These are phyloP conservation scores for Rhizopus delemar DNA, from an alignment of 371 early-diverging fungal genomes.

Conservation along the genomic window DNA sequence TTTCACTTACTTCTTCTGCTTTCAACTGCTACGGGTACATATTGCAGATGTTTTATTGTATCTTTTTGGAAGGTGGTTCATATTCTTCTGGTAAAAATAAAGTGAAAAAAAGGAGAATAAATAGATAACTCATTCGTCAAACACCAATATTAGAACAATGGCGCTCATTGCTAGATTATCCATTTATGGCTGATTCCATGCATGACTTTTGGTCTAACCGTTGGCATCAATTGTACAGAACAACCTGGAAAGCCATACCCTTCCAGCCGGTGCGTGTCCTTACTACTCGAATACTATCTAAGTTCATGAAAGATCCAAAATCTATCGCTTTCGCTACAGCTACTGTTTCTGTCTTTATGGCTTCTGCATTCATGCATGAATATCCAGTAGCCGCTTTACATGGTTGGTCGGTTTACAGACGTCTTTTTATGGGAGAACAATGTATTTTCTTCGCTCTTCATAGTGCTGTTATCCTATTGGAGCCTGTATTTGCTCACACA, in stretches of 20 bases:
- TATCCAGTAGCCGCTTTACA: conserved; percentile 20
- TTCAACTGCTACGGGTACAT: conserved; percentile 35
- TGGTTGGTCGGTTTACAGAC: conserved; percentile 16
- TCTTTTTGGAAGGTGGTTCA: conserved; percentile 35
- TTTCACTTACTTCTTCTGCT: conserved; percentile 24
- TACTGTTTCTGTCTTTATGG: conserved; percentile 20
- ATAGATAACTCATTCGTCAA: no score
- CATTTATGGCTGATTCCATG: conserved; percentile 30
- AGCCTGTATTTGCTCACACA: conserved; percentile 3
- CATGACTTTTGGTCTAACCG: conserved; percentile 43
- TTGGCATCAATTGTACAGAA: conserved; percentile 45
- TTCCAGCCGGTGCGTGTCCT: conserved; percentile 39
- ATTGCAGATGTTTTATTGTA: conserved; percentile 34
- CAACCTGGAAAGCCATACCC: conserved; percentile 45
- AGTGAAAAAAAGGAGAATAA: neutral
- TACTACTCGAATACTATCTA: conserved; percentile 25
- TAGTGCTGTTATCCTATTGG: conserved; percentile 19
- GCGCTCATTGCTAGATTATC: conserved; percentile 37
- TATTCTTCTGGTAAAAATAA: conserved; percentile 36
- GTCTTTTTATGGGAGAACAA: conserved; percentile 23
- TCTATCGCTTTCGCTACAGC: conserved; percentile 16
- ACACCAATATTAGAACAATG: conserved; percentile 33
- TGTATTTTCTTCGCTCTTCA: conserved; percentile 19
- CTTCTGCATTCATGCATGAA: conserved; percentile 27
- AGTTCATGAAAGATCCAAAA: conserved; percentile 27